Conservation (phyloP, 2,329 filamentous ascomycete genomes). For the Periconia sp. region DNA sequence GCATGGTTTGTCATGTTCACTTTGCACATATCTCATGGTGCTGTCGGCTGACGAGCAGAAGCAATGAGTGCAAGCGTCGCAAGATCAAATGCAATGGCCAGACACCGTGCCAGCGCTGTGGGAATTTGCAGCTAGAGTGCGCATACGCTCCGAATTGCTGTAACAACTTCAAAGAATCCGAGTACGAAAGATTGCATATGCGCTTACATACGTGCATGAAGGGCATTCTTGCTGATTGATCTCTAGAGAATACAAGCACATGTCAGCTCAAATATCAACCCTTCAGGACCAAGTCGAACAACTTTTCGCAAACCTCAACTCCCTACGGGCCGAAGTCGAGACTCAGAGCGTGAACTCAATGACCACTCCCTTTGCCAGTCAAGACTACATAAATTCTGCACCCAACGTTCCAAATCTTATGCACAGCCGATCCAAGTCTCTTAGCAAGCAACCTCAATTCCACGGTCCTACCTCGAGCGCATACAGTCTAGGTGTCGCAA, state of each 20-base stretch:
- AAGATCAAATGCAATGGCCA: constrained; percentile 72
- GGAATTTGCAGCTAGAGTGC: constrained; percentile 64
- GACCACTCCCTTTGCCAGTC: constrained; percentile 29
- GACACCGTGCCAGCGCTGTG: constrained; percentile 65
- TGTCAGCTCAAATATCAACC: constrained; percentile 71
- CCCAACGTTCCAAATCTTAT: constrained; percentile 36
- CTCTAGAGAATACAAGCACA: constrained; percentile 73
- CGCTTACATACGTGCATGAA: neutral
- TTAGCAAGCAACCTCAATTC: constrained; percentile 63
- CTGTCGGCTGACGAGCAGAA: constrained; percentile 28
- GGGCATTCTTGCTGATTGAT: constrained; percentile 8
- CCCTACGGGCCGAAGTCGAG: constrained; percentile 59
- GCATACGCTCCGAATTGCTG: constrained; percentile 69
- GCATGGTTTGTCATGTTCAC: constrained; percentile 57
- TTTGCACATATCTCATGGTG: neutral
- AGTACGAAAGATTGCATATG: constrained; percentile 49
- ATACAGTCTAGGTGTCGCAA: constrained; percentile 84
- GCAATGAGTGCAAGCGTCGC: constrained; percentile 66
- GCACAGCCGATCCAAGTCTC: constrained; percentile 41
- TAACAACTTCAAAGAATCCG: constrained; percentile 87
- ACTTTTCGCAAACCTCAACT: constrained; percentile 71
- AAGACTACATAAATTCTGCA: constrained; percentile 41
- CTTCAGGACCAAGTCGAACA: constrained; percentile 84
- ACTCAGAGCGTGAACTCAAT: constrained; percentile 32
- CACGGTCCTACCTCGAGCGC: constrained; percentile 83